Evolutionary conservation across 768 basidiomycete species (phyloP), one percentile per base, ranked within the genome.

Genomic region (Lactarius evosmus): DNA sequence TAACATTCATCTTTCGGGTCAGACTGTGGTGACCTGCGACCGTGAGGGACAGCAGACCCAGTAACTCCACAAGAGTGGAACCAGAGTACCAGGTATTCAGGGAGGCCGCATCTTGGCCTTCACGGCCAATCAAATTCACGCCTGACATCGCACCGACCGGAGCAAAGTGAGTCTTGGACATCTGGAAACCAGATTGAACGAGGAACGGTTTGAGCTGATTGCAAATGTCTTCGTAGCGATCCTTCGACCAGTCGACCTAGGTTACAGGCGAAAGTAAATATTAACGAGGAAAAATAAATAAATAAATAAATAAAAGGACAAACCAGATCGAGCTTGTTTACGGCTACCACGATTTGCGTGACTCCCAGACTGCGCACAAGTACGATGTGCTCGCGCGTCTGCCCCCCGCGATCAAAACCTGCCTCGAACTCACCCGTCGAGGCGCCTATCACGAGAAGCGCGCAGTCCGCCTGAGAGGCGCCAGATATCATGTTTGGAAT

Each of bases 401-500:
- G 96, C 1, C 96, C 96, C 49, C 94, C 94, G 19, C 89, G 82
- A 38, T 92, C 89, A 70, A 98, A 99, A 3, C 96, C 96, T 27
- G 93, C 88, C 75, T 99, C 97, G 68, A 99, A 99, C 72, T 95
- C 95, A 22, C 96, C 96, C 1, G 81, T 85, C 6, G 88, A 80
- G 1, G 95, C 87, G 73, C 97, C 97, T 30, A 99, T 87, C 4
- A 98, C 95, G 25, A 98, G 85, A 8, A 98, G 75, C 0, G 97
- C 94, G 53, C 93, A 93, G 69, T 98, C 97, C 0, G 96, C 97
- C 75, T 98, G 97, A 2, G 95, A 87, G 7, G 97, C 96, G 1
- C 97, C 97, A 0, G 95, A 98, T 58, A 99, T 99, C 96, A 98
- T 98, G 72, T 98, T 98, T 1, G 97, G 97, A 66, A 99, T 90